Percentiles rank a stretch among this genome's conserved stretches.
These are phyloP conservation scores for Thyridium curvatum DNA, from an alignment of 2,329 filamentous ascomycete genomes.

Conservation along the genomic window DNA sequence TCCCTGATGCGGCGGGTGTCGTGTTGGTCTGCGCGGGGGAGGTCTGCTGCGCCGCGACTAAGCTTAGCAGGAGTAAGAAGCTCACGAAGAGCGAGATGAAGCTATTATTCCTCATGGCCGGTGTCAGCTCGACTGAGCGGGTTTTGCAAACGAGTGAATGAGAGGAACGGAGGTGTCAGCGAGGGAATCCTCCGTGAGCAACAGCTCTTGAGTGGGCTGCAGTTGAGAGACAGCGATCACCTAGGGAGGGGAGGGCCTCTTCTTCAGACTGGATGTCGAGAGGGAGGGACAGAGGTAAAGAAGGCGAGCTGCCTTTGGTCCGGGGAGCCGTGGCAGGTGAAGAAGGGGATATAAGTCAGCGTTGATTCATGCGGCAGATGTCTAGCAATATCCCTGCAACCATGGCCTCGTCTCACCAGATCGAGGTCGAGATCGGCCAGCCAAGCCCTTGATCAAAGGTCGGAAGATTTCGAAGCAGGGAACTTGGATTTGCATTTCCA, in stretches of 20 bases:
- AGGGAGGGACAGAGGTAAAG: neutral
- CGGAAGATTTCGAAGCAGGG: too few species aligned
- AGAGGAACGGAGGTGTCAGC: neutral
- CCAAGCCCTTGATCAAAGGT: too few species aligned
- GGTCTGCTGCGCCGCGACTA: constrained; percentile 26
- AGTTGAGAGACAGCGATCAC: too few species aligned
- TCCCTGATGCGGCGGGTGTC: constrained; percentile 9
- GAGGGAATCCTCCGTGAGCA: neutral
- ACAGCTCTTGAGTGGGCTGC: too few species aligned
- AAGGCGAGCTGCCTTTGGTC: constrained; percentile 6
- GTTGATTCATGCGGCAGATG: too few species aligned
- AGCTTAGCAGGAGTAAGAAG: constrained; percentile 16
- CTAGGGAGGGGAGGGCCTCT: too few species aligned
- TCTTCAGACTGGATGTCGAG: too few species aligned
- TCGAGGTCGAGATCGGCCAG: too few species aligned
- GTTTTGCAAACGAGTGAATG: neutral
- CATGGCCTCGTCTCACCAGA: too few species aligned
- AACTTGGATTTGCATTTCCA: too few species aligned
- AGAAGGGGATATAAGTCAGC: constrained; percentile 1
- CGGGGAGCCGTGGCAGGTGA: constrained; percentile 6
- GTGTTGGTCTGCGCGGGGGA: constrained; percentile 15
- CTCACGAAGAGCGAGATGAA: constrained; percentile 20
- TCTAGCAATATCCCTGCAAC: too few species aligned
- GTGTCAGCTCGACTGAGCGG: neutral
- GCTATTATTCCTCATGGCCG: constrained; percentile 10